These are phyloP conservation scores for Ceratorhiza oryzae-sativae DNA, from an alignment of 1,284 basidiomycete genomes.

Conservation along the genomic window DNA sequence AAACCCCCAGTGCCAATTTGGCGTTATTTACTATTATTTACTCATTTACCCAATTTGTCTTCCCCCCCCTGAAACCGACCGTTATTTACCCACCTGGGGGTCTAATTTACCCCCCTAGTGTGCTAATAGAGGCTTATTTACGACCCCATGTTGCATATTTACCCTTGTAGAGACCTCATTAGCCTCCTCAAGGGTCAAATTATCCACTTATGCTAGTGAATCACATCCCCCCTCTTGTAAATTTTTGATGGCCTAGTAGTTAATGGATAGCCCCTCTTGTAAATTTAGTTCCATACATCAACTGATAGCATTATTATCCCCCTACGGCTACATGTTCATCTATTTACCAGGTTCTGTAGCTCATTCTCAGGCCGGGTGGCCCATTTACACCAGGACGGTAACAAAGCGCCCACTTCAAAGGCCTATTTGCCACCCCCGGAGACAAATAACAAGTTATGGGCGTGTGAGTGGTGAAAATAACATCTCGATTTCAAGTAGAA, in stretches of 20 bases:
- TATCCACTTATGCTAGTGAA: not conserved
- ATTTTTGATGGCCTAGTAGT: not conserved
- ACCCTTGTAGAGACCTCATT: not conserved
- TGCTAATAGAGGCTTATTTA: not conserved
- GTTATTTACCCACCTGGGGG: not conserved
- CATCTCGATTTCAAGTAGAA: not conserved
- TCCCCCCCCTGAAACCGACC: not conserved
- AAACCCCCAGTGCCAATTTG: not conserved
- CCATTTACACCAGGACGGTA: too few species aligned
- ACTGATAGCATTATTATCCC: not conserved
- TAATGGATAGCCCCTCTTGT: not conserved
- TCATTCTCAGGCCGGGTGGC: too few species aligned
- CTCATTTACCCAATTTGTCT: conserved; percentile 1
- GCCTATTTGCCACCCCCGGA: too few species aligned
- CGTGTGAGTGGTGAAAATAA: not conserved
- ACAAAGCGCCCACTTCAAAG: too few species aligned
- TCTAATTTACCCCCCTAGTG: not conserved
- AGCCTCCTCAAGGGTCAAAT: not conserved
- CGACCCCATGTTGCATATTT: not conserved
- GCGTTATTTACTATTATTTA: not conserved
- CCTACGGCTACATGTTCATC: too few species aligned
- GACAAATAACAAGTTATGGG: not conserved
- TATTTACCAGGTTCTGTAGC: too few species aligned
- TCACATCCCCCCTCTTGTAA: not conserved
- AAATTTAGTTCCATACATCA: not conserved